Conservation (phyloP, 2,329 filamentous ascomycete genomes). For the Conoideocrella luteorostrata region DNA sequence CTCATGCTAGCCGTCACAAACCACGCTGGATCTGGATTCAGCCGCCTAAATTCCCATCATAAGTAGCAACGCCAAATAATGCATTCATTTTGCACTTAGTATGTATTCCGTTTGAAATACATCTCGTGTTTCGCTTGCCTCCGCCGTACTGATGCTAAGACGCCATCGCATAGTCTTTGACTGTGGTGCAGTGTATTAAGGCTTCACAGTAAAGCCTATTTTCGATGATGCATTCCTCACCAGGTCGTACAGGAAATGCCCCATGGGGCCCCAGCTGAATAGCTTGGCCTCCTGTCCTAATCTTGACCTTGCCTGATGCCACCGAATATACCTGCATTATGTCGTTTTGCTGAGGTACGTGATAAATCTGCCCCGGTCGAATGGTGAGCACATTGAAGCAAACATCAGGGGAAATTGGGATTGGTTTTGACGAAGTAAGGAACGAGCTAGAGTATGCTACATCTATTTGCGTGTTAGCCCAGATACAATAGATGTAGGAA, state of each 20-base stretch:
- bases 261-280: constrained; percentile 38
- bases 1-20: too few relatives aligned
- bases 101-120: too few relatives aligned
- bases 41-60: too few relatives aligned
- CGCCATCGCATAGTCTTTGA: constrained; percentile 17
- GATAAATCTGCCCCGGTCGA: constrained; percentile 30
- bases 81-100: too few relatives aligned
- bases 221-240: constrained; percentile 29
- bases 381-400: constrained; percentile 34
- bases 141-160: not conserved
- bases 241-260: constrained; percentile 35
- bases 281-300: constrained; percentile 29
- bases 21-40: too few relatives aligned
- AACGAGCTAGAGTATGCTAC: constrained; percentile 39
- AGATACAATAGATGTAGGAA: not conserved
- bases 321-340: constrained; percentile 34
- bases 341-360: constrained; percentile 21
- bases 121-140: too few relatives aligned
- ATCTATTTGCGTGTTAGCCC: constrained; percentile 21
- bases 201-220: constrained; percentile 41
- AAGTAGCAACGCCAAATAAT: too few relatives aligned
- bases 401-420: constrained; percentile 30
- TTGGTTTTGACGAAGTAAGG: constrained; percentile 28
- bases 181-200: constrained; percentile 33
- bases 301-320: constrained; percentile 32